Evolutionary conservation across 345 rosid genomes (phyloP).

Genomic region (Aegle marmelos): DNA sequence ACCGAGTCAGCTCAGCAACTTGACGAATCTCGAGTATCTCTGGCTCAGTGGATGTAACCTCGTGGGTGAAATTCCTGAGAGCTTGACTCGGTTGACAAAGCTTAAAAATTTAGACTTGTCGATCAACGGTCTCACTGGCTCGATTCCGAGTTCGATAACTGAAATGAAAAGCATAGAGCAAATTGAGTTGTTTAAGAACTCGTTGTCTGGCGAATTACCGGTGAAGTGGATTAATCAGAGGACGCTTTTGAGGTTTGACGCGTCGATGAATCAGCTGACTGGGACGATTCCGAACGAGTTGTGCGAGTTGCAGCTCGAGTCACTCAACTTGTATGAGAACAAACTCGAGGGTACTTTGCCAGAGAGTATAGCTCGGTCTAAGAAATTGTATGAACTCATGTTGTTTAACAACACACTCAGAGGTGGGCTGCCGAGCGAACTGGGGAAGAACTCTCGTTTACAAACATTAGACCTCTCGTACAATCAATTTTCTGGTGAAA

Average conservation of each 20-base stretch:
- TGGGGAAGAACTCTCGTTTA: slow-evolving; percentile 62
- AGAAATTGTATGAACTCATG: slow-evolving; percentile 51
- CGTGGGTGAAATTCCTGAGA: slow-evolving; percentile 53
- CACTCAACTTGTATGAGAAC: slow-evolving; percentile 66
- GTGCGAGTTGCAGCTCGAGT: slow-evolving; percentile 52
- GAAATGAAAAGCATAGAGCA: slow-evolving; percentile 46
- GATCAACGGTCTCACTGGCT: slow-evolving; percentile 50
- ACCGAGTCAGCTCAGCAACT: slow-evolving; percentile 50
- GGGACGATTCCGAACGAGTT: slow-evolving; percentile 69
- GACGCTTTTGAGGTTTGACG: slow-evolving; percentile 50
- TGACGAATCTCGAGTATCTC: slow-evolving; percentile 52
- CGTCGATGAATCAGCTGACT: slow-evolving; percentile 52
- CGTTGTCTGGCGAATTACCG: slow-evolving; percentile 66
- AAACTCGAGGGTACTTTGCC: slow-evolving; percentile 66
- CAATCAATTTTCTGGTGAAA: slow-evolving; percentile 57
- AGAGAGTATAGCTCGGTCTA: slow-evolving; percentile 56
- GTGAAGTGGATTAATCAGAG: slow-evolving; percentile 48
- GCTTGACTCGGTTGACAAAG: slow-evolving; percentile 31
- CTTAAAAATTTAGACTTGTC: slow-evolving; percentile 58
- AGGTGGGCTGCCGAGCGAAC: slow-evolving; percentile 58
- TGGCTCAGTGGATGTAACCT: slow-evolving; percentile 57
- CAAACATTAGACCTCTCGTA: slow-evolving; percentile 54
- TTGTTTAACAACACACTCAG: slow-evolving; percentile 70
- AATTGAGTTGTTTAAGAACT: slow-evolving; percentile 73
- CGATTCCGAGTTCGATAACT: slow-evolving; percentile 57